Base-by-base conservation (phyloP, 257 asterid genomes). In the Gentiana macrophylla region DNA sequence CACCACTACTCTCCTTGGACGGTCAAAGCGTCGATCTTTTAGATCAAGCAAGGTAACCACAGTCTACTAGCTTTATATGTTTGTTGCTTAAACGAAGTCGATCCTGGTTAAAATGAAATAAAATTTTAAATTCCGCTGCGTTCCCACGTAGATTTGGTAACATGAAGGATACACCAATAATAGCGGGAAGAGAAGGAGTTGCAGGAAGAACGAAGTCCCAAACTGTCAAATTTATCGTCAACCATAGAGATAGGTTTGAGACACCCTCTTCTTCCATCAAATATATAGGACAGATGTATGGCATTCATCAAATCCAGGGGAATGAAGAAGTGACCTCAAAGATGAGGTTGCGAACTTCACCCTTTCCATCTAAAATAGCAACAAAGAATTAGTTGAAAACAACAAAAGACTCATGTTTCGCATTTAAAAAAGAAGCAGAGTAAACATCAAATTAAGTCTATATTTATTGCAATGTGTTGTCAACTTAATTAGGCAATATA, bases 111-210 rank as follows among this genome's bases (percentile, higher is more conserved):
- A 24, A 24, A 24, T 0, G 24, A 24, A 24, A 24, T 24, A 24
- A 24, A 24, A 24, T 24, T 24, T 24, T 24, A 24, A 24, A 24
- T 24, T 24, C 1, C 24, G 24, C 24, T 24, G 24, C 24, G 24
- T 24, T 24, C 24, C 24, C 24, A 0, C 24, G 24, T 24, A 24
- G 24, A 24, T 24, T 24, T 24, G 1, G 24, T 24, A 13, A 38
- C 13, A 53, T 47, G 49, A 48, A 83, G 98, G 98, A 92, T 92
- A 88, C 98, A 78, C 98, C 98, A 79, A 92, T 83, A 67, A 92
- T 95, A 74, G 95, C 97, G 44, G 98, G 97, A 67, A 92, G 79
- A 58, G 98, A 88, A 60, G 98, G 98, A 24, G 95, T 92, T 50
- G 56, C 79, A 49, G 98, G 98, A 72, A 92, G 94, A 69, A 74